These are phyloP conservation scores for Ophiostoma australiae DNA, from an alignment of 2,329 filamentous ascomycete genomes.

Conservation along the genomic window DNA sequence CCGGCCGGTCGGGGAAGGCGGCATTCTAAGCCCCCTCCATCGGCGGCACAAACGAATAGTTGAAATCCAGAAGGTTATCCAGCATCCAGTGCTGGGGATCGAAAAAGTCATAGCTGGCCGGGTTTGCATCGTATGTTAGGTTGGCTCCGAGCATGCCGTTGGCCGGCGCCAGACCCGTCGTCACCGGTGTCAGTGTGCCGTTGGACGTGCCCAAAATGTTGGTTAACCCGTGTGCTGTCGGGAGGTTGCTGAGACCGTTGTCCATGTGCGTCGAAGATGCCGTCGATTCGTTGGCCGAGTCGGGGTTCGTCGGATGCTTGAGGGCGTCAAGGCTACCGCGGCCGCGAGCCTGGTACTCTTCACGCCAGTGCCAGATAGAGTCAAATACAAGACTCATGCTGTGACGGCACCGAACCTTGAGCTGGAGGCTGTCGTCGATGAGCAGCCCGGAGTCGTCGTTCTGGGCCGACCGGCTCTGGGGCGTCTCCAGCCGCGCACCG, in stretches of 20 bases:
- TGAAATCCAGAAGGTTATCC: conserved; percentile 77
- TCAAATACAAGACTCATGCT: conserved; percentile 84
- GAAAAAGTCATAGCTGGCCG: conserved; percentile 69
- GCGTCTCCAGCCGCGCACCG: conserved; percentile 52
- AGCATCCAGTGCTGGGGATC: conserved; percentile 92
- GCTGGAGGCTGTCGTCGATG: conserved; percentile 66
- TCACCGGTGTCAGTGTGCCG: conserved; percentile 50
- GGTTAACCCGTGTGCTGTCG: conserved; percentile 39
- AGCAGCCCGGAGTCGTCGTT: conserved; percentile 47
- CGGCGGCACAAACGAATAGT: conserved; percentile 54
- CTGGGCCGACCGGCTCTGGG: conserved; percentile 41
- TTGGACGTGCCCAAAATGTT: conserved; percentile 47
- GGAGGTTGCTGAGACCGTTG: conserved; percentile 48
- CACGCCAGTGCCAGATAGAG: conserved; percentile 79
- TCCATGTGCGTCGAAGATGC: conserved; percentile 62
- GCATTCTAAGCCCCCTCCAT: conserved; percentile 45
- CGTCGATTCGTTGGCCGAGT: conserved; percentile 69
- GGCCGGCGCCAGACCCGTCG: conserved; percentile 42
- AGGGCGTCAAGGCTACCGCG: conserved; percentile 69
- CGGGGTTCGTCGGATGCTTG: conserved; percentile 81
- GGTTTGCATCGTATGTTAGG: conserved; percentile 55
- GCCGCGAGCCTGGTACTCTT: conserved; percentile 68
- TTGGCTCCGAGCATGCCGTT: conserved; percentile 45
- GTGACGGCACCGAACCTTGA: conserved; percentile 77
- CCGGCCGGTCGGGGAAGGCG: background rate